A percentile compares a stretch with the other conserved stretches of the same genome.
Evolutionary conservation across 768 basidiomycete species (phyloP).

Genomic region (Boletus pseudopeckii): DNA sequence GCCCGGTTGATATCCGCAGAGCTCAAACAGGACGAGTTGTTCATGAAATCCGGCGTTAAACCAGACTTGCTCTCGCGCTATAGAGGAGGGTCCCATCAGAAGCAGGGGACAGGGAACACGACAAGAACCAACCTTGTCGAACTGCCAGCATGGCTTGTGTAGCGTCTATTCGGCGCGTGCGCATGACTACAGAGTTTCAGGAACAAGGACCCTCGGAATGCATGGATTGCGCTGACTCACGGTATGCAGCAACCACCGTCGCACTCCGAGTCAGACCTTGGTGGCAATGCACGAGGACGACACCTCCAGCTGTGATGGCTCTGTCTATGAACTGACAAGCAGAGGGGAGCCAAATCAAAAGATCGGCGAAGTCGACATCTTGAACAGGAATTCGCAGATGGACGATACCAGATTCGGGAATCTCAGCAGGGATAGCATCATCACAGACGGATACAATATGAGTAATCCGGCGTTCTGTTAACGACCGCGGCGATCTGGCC

Average conservation of each 20-base stretch:
- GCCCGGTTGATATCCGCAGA: slow-evolving; percentile 65
- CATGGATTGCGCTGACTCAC: slow-evolving; percentile 39
- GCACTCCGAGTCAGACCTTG: slow-evolving; percentile 67
- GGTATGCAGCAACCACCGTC: slow-evolving; percentile 71
- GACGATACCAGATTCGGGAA: slow-evolving; percentile 62
- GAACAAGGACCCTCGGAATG: slow-evolving; percentile 1
- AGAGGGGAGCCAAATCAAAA: slow-evolving; percentile 61
- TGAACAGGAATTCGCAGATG: slow-evolving; percentile 72
- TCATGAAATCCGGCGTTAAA: slow-evolving; percentile 76
- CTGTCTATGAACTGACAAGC: slow-evolving; percentile 66
- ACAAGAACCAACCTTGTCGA: slow-evolving; percentile 46
- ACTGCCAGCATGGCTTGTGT: slow-evolving; percentile 60
- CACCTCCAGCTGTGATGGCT: slow-evolving; percentile 54
- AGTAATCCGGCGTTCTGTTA: slow-evolving; percentile 72
- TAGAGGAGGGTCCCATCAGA: neutral
- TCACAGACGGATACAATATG: slow-evolving; percentile 77
- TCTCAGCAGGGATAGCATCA: slow-evolving; percentile 68
- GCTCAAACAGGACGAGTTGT: slow-evolving; percentile 71
- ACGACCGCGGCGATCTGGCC: slow-evolving; percentile 65
- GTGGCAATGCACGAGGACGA: slow-evolving; percentile 63
- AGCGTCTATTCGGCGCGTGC: slow-evolving; percentile 49
- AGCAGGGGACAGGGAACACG: slow-evolving; percentile 1
- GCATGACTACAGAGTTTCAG: slow-evolving; percentile 55
- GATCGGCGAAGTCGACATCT: slow-evolving; percentile 67
- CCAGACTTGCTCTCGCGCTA: slow-evolving; percentile 78